phyloP scores from a whole-genome alignment of 176 grass and related monocot genomes.

The Aegilops longissima region DNA sequence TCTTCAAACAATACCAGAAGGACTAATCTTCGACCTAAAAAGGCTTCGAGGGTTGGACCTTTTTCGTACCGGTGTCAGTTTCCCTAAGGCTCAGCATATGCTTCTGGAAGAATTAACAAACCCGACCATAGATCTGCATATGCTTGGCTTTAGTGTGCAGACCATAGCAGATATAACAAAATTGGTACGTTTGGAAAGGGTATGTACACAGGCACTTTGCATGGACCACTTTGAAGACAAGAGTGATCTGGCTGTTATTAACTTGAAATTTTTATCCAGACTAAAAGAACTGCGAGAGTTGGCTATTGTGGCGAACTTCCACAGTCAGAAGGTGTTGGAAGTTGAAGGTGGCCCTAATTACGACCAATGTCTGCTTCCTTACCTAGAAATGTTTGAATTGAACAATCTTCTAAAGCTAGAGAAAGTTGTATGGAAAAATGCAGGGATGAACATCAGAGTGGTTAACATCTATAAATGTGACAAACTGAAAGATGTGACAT shows the following conservation, averaged over 20 bases:
- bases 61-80: not conserved
- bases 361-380: not conserved
- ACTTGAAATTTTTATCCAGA: not conserved
- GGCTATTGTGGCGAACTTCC: not conserved
- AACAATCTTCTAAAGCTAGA: not conserved
- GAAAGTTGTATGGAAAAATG: not conserved
- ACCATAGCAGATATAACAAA: not conserved
- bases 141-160: not conserved
- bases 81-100: not conserved
- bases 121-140: not conserved
- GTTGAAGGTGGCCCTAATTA: not conserved
- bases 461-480: not conserved
- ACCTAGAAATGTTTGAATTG: not conserved
- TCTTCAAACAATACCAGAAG: slow-evolving; percentile 5
- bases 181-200: not conserved
- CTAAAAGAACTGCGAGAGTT: not conserved
- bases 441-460: not conserved
- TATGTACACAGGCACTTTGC: not conserved
- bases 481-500: not conserved
- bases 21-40: not conserved
- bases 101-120: not conserved
- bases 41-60: not conserved
- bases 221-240: not conserved
- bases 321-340: not conserved
- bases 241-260: not conserved